Evolutionary conservation across 768 basidiomycete species (phyloP).

Genomic region (Suillus decipiens): DNA sequence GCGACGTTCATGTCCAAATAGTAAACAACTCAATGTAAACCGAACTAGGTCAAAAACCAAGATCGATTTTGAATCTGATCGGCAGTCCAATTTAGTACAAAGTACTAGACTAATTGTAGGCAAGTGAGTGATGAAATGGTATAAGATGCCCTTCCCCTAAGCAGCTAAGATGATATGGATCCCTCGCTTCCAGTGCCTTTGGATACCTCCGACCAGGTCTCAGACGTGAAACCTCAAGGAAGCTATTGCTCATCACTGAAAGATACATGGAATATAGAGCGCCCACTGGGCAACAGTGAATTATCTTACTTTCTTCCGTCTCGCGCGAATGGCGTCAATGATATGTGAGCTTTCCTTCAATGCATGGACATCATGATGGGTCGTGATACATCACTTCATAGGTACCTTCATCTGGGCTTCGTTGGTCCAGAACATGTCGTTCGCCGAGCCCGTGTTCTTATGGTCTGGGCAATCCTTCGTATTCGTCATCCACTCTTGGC

Average conservation of each 20-base stretch:
- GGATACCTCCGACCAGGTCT: background rate
- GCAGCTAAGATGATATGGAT: background rate
- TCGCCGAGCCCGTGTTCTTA: slow-evolving; percentile 46
- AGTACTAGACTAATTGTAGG: background rate
- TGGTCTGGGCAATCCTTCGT: slow-evolving; percentile 74
- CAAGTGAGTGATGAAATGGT: background rate
- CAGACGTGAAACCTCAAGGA: background rate
- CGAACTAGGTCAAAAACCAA: background rate
- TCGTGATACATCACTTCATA: slow-evolving; percentile 28
- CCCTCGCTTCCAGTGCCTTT: slow-evolving; percentile 3
- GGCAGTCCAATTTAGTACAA: background rate
- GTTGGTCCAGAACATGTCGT: slow-evolving; percentile 46
- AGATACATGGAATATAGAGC: slow-evolving; percentile 34
- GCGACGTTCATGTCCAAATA: background rate
- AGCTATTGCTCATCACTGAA: slow-evolving; percentile 2
- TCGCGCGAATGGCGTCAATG: slow-evolving; percentile 80
- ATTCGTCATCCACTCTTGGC: slow-evolving; percentile 73
- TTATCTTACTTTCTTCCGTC: slow-evolving; percentile 79
- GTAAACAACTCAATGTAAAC: background rate
- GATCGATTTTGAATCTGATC: background rate
- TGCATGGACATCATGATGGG: background rate
- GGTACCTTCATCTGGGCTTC: slow-evolving; percentile 82
- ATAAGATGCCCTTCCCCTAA: background rate
- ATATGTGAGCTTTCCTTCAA: slow-evolving; percentile 58
- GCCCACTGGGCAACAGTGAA: slow-evolving; percentile 74